phyloP scores from a whole-genome alignment of 208 protist genomes.

The Trichomonas tenax region DNA sequence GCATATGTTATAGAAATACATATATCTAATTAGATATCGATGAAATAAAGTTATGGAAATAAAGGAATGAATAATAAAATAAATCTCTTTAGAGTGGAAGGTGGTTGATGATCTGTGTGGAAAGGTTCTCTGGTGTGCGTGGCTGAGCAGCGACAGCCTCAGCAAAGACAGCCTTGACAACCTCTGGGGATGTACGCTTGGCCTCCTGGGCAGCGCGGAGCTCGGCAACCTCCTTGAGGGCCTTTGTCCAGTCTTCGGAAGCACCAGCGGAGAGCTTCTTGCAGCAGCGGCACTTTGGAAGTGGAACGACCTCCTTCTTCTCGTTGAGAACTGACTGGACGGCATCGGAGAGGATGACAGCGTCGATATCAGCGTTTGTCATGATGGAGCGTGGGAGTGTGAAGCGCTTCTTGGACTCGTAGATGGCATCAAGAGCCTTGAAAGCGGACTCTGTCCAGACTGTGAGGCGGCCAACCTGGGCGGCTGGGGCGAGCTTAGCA shows the following conservation, averaged over 20 bases:
- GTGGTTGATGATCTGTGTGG: too few relatives aligned
- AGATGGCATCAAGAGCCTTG: slow-evolving; percentile 78
- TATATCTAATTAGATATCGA: too few relatives aligned
- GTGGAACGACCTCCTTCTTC: not conserved
- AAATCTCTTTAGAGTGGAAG: too few relatives aligned
- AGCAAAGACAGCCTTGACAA: not conserved
- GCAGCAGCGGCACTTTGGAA: not conserved
- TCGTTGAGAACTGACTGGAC: slow-evolving; percentile 41
- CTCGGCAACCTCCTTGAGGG: not conserved
- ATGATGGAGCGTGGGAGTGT: slow-evolving; percentile 54
- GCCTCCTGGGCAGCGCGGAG: not conserved
- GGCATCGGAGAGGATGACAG: slow-evolving; percentile 67
- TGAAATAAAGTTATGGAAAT: too few relatives aligned
- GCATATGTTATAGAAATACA: too few relatives aligned
- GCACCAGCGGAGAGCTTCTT: not conserved
- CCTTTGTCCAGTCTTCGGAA: not conserved
- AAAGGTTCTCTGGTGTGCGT: not conserved
- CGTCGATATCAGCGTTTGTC: slow-evolving; percentile 59
- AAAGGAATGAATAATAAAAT: too few relatives aligned
- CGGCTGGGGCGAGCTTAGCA: slow-evolving; percentile 92
- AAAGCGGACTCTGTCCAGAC: slow-evolving; percentile 96
- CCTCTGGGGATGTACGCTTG: not conserved
- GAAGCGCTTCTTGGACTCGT: slow-evolving; percentile 70
- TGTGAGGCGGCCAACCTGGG: slow-evolving; percentile 91
- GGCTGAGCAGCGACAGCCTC: not conserved